phyloP scores from a whole-genome alignment of 177 flowering plant genomes.

The Vitis hybrid region DNA sequence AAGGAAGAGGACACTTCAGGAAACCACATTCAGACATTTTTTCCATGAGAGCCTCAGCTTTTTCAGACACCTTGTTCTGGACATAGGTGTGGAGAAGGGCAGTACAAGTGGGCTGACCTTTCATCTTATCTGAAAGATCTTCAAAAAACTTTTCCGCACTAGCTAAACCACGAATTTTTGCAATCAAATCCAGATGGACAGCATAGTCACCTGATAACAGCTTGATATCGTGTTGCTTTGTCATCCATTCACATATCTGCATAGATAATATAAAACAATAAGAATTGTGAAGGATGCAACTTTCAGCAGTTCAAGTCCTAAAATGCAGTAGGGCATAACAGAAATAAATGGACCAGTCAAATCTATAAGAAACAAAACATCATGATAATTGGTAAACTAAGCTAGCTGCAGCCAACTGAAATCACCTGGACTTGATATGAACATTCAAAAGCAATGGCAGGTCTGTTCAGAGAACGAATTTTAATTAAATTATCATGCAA shows the following conservation, averaged over 20 bases:
- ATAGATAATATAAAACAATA: background rate
- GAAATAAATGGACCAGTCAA: too few species aligned
- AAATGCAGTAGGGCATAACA: too few species aligned
- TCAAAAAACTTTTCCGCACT: constrained; percentile 90
- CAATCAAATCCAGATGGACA: constrained; percentile 85
- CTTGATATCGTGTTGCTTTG: constrained; percentile 57
- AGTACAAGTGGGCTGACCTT: constrained; percentile 43
- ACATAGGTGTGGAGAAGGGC: constrained; percentile 85
- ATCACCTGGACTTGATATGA: too few species aligned
- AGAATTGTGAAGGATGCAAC: background rate
- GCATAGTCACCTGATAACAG: constrained; percentile 87
- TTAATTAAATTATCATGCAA: too few species aligned
- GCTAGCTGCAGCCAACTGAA: too few species aligned
- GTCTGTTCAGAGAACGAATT: too few species aligned
- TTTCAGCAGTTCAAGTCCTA: background rate
- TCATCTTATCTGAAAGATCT: constrained; percentile 79
- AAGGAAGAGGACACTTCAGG: constrained; percentile 60
- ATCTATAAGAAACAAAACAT: too few species aligned
- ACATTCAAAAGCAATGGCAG: too few species aligned
- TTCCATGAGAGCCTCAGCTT: constrained; percentile 88
- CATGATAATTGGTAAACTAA: too few species aligned
- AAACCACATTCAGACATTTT: constrained; percentile 80
- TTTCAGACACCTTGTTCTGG: constrained; percentile 41
- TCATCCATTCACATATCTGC: constrained; percentile 98
- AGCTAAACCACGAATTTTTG: constrained; percentile 70